Conservation (phyloP, 2,329 filamentous ascomycete species). For the Helminthosporium solani region DNA sequence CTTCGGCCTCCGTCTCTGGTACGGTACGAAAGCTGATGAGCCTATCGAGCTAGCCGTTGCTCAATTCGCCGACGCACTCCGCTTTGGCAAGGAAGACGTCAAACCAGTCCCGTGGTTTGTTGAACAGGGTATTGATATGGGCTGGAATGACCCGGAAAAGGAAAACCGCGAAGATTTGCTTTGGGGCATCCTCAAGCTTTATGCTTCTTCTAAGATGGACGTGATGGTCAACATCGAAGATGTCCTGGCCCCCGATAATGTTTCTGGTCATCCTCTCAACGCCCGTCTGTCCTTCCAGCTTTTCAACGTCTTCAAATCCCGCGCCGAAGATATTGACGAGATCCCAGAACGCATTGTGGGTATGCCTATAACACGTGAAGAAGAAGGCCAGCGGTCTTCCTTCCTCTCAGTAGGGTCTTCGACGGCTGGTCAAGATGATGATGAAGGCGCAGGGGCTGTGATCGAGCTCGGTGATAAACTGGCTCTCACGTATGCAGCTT, state of each 20-base stretch:
- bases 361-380: constrained; percentile 31
- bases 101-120: constrained; percentile 71
- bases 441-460: constrained; percentile 58
- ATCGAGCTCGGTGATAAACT: constrained; percentile 57
- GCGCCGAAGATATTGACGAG: constrained; percentile 26
- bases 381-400: constrained; percentile 20
- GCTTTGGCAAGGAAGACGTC: constrained; percentile 66
- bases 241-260: constrained; percentile 73
- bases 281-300: constrained; percentile 83
- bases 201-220: constrained; percentile 58
- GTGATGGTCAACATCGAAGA: constrained; percentile 59
- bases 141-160: constrained; percentile 62
- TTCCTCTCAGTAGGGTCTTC: constrained; percentile 32
- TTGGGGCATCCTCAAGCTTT: constrained; percentile 83
- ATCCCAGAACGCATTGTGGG: constrained; percentile 29
- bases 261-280: constrained; percentile 72
- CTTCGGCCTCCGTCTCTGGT: constrained; percentile 90
- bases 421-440: constrained; percentile 35
- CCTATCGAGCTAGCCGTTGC: constrained; percentile 71
- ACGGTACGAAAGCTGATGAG: constrained; percentile 68
- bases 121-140: constrained; percentile 57
- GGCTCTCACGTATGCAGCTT: constrained; percentile 50
- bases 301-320: constrained; percentile 55
- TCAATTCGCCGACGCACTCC: constrained; percentile 72
- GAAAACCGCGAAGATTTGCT: constrained; percentile 72